These are phyloP conservation scores for Phytopythium boreale DNA, from an alignment of 352 stramenopile species.

Conservation along the genomic window DNA sequence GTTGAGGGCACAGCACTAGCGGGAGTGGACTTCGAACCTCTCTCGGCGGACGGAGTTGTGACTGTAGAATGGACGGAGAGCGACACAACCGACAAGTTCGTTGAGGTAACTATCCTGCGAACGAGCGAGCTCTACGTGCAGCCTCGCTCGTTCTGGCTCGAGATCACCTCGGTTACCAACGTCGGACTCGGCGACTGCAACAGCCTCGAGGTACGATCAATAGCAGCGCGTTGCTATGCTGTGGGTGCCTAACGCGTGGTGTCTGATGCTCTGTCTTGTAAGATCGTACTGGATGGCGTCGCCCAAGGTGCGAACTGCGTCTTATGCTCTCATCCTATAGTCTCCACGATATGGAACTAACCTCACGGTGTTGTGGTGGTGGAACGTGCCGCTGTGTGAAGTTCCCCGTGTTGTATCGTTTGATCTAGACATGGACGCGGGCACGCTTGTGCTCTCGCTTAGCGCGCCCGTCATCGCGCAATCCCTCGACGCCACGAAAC, in stretches of 20 bases:
- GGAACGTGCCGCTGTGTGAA: not conserved
- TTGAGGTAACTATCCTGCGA: constrained; percentile 39
- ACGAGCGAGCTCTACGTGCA: constrained; percentile 34
- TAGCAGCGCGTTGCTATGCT: too few relatives aligned
- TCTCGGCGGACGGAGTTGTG: constrained; percentile 11
- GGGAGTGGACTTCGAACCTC: constrained; percentile 47
- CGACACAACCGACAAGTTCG: constrained; percentile 30
- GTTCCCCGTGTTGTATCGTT: constrained; percentile 39
- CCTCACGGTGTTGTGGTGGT: not conserved
- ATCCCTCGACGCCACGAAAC: constrained; percentile 41
- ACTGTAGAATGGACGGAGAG: constrained; percentile 31
- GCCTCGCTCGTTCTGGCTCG: constrained; percentile 41
- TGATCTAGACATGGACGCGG: constrained; percentile 46
- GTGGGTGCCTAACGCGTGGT: not conserved
- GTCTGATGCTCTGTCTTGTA: not conserved
- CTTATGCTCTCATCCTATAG: not conserved
- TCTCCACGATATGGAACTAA: not conserved
- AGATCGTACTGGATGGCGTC: constrained; percentile 35
- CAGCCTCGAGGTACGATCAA: constrained; percentile 16
- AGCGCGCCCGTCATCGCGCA: constrained; percentile 31
- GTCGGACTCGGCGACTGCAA: constrained; percentile 51
- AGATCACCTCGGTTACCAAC: constrained; percentile 40
- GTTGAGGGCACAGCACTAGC: constrained; percentile 44
- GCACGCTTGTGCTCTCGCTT: constrained; percentile 31
- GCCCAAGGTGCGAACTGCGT: constrained; percentile 14